Base-by-base conservation (phyloP, 306 rosid genomes). In the Sphenostylis stenocarpa region DNA sequence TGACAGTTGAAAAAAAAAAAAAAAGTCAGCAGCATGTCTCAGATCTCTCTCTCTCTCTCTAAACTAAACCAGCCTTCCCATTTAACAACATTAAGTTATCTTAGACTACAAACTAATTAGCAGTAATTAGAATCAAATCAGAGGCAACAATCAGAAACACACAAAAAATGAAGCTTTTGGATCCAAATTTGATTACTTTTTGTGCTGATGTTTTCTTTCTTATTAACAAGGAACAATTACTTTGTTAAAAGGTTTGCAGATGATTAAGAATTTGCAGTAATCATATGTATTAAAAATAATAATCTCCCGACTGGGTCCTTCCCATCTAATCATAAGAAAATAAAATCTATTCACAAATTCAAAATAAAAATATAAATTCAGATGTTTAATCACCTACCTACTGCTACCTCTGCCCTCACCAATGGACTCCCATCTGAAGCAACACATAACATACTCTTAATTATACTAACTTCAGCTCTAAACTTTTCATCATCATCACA, bases 351-450 rank as follows among this genome's bases (percentile, higher is more conserved):
- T 23, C 61, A 56, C 24, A 73, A 58, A 47, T 41, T 78, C 57
- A 48, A 51, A 23, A 72, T n/a, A 13, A 34, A 81, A 21, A 69
- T 29, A 36, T 65, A 76, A 52, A 61, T 70, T 67, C 61, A 60
- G 65, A 82, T 71, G 67, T 75, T 47, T 44, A 53, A 74, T 85
- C 73, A 88, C 99, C 67, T 92, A 96, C 99, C 99, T 65, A 89
- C 98, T 75, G 97, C 97, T 75, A 91, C 98, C 87, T 92, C 99
- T 0, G 97, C 94, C 90, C 99, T 88, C 84, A 96, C 99, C 83
- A 96, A 84, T 60, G 98, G 99, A 79, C 99, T 96, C 76, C 99
- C 98, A 83, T 96, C 99, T 52, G 98, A 88, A 85, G 88, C 94
- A 85, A 90, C 93, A 81, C 86, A 78, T 81, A 96, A 81, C 39